Conservation (phyloP, 805 yeast genomes). For the Wickerhamiella sergipiensis region DNA sequence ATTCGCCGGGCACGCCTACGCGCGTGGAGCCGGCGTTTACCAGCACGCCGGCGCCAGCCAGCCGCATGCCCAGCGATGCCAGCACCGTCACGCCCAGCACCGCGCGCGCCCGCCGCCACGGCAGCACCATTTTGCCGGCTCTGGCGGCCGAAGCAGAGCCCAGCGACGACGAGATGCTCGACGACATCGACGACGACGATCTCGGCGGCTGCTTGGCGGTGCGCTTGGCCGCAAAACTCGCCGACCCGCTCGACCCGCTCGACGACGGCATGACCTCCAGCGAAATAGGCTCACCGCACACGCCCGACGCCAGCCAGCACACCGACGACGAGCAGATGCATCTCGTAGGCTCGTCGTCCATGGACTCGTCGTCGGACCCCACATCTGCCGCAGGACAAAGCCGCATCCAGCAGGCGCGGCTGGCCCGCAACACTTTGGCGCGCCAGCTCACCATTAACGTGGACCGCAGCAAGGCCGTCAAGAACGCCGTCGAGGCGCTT, state of each 20-base stretch:
- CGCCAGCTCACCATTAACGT: neutral
- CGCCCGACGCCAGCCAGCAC: constrained; percentile 14
- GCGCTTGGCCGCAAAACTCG: neutral
- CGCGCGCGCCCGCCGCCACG: constrained; percentile 4
- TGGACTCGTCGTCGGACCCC: neutral
- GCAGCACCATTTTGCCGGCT: constrained; percentile 10
- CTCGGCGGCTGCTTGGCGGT: neutral
- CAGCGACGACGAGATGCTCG: neutral
- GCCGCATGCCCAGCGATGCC: constrained; percentile 15
- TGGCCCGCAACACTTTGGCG: neutral
- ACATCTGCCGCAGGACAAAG: neutral
- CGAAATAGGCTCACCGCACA: constrained; percentile 13
- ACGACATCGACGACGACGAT: constrained; percentile 4
- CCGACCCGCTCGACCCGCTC: neutral
- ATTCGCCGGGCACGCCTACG: constrained; percentile 16
- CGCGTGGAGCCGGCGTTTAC: constrained; percentile 8
- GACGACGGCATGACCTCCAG: constrained; percentile 6
- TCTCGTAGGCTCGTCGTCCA: constrained; percentile 1
- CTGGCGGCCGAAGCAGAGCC: constrained; percentile 6
- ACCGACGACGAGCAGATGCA: neutral
- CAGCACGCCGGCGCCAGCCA: constrained; percentile 8
- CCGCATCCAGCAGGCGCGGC: neutral
- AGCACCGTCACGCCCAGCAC: constrained; percentile 16
- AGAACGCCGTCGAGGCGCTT: neutral
- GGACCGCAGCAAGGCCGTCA: neutral